Conservation (phyloP, 345 rosid genomes). For the Limnanthes douglasii region DNA sequence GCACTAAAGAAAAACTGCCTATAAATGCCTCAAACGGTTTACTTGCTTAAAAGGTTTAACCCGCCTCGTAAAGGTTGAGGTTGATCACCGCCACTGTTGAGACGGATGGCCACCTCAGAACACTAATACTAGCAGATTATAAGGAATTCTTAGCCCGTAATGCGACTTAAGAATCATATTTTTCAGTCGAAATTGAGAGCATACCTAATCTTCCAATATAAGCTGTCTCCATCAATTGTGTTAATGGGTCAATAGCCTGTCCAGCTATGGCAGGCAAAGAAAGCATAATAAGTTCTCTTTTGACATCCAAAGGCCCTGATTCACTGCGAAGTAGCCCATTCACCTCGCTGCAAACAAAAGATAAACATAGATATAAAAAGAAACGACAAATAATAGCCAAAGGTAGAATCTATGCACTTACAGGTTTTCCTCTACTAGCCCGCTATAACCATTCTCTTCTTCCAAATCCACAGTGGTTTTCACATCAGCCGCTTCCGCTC, state of each 20-base stretch:
- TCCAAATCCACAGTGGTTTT: slow-evolving; percentile 9
- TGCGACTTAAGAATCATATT: no score
- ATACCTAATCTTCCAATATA: slow-evolving; percentile 88
- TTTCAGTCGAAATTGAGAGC: slow-evolving; percentile 5
- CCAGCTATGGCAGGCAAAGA: slow-evolving; percentile 86
- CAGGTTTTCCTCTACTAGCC: slow-evolving; percentile 17
- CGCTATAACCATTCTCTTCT: slow-evolving; percentile 13
- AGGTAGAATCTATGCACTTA: slow-evolving; percentile 21
- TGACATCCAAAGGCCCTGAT: slow-evolving; percentile 25
- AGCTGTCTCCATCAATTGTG: slow-evolving; percentile 88
- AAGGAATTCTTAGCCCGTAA: no score
- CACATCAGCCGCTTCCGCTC: slow-evolving; percentile 21
- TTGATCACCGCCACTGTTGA: no score
- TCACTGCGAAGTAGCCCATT: slow-evolving; percentile 8
- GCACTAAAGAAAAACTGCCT: no score
- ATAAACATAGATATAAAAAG: slow-evolving; percentile 5
- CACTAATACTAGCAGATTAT: no score
- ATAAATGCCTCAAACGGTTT: no score
- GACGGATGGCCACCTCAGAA: no score
- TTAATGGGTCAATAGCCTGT: slow-evolving; percentile 79
- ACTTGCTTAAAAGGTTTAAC: no score
- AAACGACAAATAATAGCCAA: background rate
- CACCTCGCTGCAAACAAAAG: slow-evolving; percentile 25
- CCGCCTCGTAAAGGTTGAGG: no score
- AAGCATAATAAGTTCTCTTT: slow-evolving; percentile 60